phyloP scores from a whole-genome alignment of 2,329 filamentous ascomycete species.

The Akanthomyces muscarius region DNA sequence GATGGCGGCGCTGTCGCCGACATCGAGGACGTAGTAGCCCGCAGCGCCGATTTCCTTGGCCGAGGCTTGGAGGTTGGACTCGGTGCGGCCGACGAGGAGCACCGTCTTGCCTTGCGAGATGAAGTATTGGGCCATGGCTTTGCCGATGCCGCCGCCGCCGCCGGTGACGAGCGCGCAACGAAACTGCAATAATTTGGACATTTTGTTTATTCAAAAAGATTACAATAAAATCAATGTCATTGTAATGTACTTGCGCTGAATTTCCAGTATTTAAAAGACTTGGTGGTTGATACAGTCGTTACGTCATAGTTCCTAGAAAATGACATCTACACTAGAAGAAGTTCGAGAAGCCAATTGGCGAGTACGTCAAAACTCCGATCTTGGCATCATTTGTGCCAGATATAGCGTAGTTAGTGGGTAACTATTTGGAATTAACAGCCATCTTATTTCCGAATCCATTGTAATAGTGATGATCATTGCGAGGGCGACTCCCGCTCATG shows the following conservation, averaged over 20 bases:
- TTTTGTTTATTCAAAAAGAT: neutral
- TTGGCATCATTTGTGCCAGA: neutral
- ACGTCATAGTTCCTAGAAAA: neutral
- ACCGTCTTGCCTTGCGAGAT: slow-evolving; percentile 45
- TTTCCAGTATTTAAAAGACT: too few species aligned
- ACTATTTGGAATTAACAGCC: neutral
- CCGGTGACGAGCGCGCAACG: slow-evolving; percentile 47
- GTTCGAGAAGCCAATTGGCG: neutral
- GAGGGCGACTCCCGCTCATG: neutral
- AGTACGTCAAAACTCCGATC: neutral
- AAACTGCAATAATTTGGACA: slow-evolving; percentile 28
- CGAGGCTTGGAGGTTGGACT: slow-evolving; percentile 46
- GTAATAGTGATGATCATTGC: neutral
- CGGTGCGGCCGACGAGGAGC: slow-evolving; percentile 51
- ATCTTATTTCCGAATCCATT: neutral
- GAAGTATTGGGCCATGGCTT: slow-evolving; percentile 44
- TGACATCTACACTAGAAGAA: neutral
- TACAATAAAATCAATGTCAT: too few species aligned
- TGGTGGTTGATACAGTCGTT: neutral
- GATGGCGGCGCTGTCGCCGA: slow-evolving; percentile 41
- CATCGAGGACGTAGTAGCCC: slow-evolving; percentile 51
- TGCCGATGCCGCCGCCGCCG: slow-evolving; percentile 50
- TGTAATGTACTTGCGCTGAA: neutral
- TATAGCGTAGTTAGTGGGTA: neutral
- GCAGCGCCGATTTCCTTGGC: slow-evolving; percentile 41